Percentiles rank a stretch among this genome's conserved stretches.
Conservation (phyloP, 108 stramenopile genomes). For the Ochromonas danica region DNA sequence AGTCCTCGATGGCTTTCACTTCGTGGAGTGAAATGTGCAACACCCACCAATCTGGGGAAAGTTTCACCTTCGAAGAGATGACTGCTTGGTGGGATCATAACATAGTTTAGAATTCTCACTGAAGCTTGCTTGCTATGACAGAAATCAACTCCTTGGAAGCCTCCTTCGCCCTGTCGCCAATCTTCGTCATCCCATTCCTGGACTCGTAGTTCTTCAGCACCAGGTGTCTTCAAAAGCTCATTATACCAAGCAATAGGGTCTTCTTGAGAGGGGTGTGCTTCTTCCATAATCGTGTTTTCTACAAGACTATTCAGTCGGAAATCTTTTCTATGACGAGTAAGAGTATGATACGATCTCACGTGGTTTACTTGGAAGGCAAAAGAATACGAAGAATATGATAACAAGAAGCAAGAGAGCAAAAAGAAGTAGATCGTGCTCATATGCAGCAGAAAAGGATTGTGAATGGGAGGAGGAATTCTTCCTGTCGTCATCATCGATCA, state of each 20-base stretch:
- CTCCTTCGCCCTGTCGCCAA: background rate
- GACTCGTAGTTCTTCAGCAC: background rate
- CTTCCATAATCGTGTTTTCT: no score
- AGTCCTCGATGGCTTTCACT: conserved; percentile 75
- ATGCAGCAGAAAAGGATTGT: no score
- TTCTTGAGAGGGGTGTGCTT: no score
- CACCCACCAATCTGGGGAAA: conserved; percentile 59
- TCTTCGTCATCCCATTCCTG: background rate
- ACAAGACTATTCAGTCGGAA: no score
- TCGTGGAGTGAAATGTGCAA: conserved; percentile 64
- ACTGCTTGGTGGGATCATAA: background rate
- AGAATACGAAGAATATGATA: no score
- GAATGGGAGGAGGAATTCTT: no score
- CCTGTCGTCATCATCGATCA: no score
- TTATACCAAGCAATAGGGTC: background rate
- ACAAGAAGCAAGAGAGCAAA: no score
- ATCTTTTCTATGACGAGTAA: background rate
- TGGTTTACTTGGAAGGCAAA: no score
- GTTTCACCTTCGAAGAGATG: no score
- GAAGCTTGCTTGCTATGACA: background rate
- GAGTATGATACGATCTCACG: no score
- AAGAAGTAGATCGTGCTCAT: no score
- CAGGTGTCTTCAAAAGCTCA: background rate
- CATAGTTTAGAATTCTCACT: background rate
- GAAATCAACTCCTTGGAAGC: background rate